Conservation (phyloP, 768 basidiomycete species). For the Suillus spraguei region DNA sequence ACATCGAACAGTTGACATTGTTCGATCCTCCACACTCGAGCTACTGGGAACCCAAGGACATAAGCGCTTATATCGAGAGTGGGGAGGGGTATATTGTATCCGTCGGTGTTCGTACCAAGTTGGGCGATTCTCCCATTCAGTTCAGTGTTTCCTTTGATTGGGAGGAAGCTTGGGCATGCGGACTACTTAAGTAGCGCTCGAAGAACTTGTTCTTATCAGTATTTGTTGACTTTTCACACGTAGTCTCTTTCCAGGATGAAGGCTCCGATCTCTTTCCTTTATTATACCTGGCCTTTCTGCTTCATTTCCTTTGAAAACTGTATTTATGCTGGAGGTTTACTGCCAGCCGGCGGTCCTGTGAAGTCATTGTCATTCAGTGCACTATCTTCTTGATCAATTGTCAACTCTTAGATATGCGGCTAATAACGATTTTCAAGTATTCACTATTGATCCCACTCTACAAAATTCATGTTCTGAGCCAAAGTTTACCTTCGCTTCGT, state of each 20-base stretch:
- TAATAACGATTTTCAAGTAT: neutral
- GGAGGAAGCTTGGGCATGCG: constrained; percentile 3
- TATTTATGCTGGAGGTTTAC: neutral
- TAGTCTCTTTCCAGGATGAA: neutral
- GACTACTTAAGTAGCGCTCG: neutral
- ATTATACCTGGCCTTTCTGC: neutral
- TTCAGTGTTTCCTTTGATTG: neutral
- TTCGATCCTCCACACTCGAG: neutral
- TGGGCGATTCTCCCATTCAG: neutral
- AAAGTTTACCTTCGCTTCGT: neutral
- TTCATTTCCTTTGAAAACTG: neutral
- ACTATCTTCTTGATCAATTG: neutral
- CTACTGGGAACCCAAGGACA: neutral
- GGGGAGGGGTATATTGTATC: neutral
- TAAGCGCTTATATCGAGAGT: neutral
- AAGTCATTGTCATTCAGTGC: neutral
- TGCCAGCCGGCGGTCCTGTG: neutral
- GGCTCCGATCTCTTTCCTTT: neutral
- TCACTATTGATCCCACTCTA: neutral
- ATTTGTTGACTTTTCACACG: neutral
- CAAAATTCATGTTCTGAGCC: neutral
- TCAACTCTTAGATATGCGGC: neutral
- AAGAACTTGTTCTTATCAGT: neutral
- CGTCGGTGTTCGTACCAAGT: neutral
- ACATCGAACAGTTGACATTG: neutral